Percentiles rank a stretch among this genome's conserved stretches.
These are phyloP conservation scores for Pseudocercospora vitis DNA, from an alignment of 2,329 filamentous ascomycete species.

Conservation along the genomic window DNA sequence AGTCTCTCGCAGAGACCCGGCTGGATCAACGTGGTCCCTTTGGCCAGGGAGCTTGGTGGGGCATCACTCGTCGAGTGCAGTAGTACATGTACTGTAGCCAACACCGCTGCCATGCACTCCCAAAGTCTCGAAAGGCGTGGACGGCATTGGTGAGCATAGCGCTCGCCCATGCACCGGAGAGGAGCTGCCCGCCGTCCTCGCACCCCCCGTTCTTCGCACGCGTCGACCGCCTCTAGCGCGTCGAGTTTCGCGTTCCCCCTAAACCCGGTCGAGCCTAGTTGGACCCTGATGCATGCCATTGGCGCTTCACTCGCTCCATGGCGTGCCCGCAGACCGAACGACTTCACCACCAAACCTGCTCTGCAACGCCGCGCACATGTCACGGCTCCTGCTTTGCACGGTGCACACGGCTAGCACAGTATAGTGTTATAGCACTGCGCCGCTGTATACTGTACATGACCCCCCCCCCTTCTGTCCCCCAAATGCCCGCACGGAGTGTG, in stretches of 20 bases:
- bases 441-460: background rate
- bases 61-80: no score
- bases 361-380: background rate
- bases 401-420: background rate
- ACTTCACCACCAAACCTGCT: background rate
- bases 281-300: background rate
- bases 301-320: background rate
- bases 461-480: background rate
- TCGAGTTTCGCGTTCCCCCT: no score
- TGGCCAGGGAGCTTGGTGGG: background rate
- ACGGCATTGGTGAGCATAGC: background rate
- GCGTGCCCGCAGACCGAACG: conserved; percentile 4
- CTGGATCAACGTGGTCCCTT: conserved; percentile 4
- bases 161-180: background rate
- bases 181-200: background rate
- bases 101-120: background rate
- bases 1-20: background rate
- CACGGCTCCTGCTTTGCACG: background rate
- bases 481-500: background rate
- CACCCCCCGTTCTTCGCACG: no score
- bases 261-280: no score
- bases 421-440: background rate
- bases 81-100: conserved; percentile 6
- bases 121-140: no score
- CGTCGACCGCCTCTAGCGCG: no score